phyloP scores from a whole-genome alignment of 2,329 filamentous ascomycete species.

The Fusarium circinatum region DNA sequence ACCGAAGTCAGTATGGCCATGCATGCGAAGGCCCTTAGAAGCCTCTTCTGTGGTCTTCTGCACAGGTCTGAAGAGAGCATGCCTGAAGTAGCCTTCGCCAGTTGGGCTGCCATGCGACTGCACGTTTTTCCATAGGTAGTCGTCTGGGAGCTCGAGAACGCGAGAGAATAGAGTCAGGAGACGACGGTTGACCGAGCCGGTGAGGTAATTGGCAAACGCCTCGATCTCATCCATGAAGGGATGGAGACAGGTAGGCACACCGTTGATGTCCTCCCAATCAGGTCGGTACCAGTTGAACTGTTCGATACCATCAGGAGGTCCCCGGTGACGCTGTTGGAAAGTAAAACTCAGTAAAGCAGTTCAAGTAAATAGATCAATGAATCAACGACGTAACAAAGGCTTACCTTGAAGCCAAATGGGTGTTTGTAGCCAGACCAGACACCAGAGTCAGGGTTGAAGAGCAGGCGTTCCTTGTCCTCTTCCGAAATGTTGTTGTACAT shows the following conservation, averaged over 20 bases:
- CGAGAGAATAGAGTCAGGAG: slow-evolving; percentile 36
- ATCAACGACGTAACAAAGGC: accelerated
- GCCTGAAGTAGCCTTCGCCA: slow-evolving; percentile 35
- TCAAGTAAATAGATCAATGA: accelerated
- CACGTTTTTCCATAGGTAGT: slow-evolving; percentile 37
- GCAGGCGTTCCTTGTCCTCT: slow-evolving; percentile 59
- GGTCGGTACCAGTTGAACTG: slow-evolving; percentile 64
- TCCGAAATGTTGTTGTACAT: slow-evolving; percentile 60
- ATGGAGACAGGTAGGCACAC: slow-evolving; percentile 58
- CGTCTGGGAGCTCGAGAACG: slow-evolving; percentile 34
- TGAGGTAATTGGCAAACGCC: slow-evolving; percentile 32
- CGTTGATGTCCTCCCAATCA: slow-evolving; percentile 56
- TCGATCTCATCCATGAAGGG: slow-evolving; percentile 39
- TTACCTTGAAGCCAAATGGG: slow-evolving; percentile 56
- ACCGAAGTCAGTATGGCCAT: slow-evolving; percentile 33
- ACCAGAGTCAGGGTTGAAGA: slow-evolving; percentile 58
- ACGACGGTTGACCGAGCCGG: slow-evolving; percentile 32
- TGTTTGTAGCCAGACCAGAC: slow-evolving; percentile 62
- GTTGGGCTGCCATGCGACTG: slow-evolving; percentile 37
- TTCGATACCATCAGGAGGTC: slow-evolving; percentile 60
- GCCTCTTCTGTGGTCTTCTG: slow-evolving; percentile 30
- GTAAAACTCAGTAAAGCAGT: background rate
- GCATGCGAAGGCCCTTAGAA: slow-evolving; percentile 36
- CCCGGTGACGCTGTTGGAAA: slow-evolving; percentile 51
- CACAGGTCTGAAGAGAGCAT: slow-evolving; percentile 32